Evolutionary conservation across 352 stramenopile genomes (phyloP), one percentile per base, ranked within the genome.

Genomic region (Phytophthora ramorum): DNA sequence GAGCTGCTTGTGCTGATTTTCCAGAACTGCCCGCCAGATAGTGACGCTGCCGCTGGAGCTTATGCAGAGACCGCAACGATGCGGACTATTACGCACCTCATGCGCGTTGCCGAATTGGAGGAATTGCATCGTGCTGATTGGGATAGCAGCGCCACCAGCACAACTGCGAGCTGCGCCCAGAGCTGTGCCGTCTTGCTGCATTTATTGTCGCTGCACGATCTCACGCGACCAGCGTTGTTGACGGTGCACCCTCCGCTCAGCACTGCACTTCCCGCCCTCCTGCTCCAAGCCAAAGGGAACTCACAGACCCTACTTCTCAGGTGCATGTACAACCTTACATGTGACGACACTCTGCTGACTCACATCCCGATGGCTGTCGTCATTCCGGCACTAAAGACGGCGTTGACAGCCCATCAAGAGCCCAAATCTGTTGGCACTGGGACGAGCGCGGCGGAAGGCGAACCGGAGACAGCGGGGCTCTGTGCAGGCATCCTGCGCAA

Each of bases 321-420:
- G 8, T 75, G 76, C 34, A 32, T 91, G 14, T 93, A 87, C 76
- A 90, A 89, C 50, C 57, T 90, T 26, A 81, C 82, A 1, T 85
- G 77, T 20, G 79, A 89, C 47, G 45, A 12, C 0, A 49, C 59
- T 4, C 51, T 91, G 10, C 55, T 88, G 16, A 16, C 30, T 1
- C 41, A 47, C 17, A 58, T 74, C 26, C 60, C 66, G 1, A 58
- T 62, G 37, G 60, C 51, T 22, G n/a, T 62, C 13, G 50, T 58
- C 20, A 61, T 79, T 51, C 71, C 62, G 48, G 62, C 63, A 4
- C 32, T 76, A 38, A 58, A 63, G 19, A 59, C 44, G n/a, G 49
- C 63, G 7, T 37, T 79, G 20, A 34, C 62, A 1, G 51, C 41
- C 34, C 62, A 67, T 12, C 43, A 51, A 28, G 44, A 51, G 30